Evolutionary conservation across 1,284 basidiomycete species (phyloP), one percentile per base, ranked within the genome.

Genomic region (Paramarasmius palmivorus): DNA sequence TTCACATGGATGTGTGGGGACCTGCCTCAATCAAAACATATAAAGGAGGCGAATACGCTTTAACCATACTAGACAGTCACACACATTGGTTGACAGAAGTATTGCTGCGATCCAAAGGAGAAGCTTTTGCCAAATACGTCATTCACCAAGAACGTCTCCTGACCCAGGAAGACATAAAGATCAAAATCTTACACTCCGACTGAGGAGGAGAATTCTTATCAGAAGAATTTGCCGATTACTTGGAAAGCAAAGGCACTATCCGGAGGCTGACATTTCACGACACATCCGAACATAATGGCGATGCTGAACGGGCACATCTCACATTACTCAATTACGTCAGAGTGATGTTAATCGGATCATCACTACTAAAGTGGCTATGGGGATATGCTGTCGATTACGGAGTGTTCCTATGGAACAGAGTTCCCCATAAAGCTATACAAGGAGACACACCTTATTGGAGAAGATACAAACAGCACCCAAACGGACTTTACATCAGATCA

Each of bases 1-100:
- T 41, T 5, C 40, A 41, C 40, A 41, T 41, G 8, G 71, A 78
- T 52, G 49, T 74, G 6, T 76, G 73, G 73, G 74, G 74, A 25
- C 68, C 67, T 4, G 63, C 73, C 2, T 55, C 50, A 2, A 57
- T 64, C 1, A 41, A 58, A 45, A 66, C 68, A 1, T 50, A 68
- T 17, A 53, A 62, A 1, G 53, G 56, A 12, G 39, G 54, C n/a
- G 23, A 56, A 7, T 69, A 66, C 46, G 65, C 57, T 23, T 41
- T 65, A 12, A 63, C 54, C 1, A 63, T 65, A 50, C 65, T 56
- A 2, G 67, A 69, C 51, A 62, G 60, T 14, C 52, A 44, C 17
- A 15, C 64, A 0, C 54, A 63, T 39, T 55, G 68, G 29, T 51
- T 68, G 3, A 19, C n/a, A 10, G 40, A 41, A 41, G n/a, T 23